Evolutionary conservation across 2,329 filamentous ascomycete species (phyloP).

Genomic region (Colletotrichum noveboracense): DNA sequence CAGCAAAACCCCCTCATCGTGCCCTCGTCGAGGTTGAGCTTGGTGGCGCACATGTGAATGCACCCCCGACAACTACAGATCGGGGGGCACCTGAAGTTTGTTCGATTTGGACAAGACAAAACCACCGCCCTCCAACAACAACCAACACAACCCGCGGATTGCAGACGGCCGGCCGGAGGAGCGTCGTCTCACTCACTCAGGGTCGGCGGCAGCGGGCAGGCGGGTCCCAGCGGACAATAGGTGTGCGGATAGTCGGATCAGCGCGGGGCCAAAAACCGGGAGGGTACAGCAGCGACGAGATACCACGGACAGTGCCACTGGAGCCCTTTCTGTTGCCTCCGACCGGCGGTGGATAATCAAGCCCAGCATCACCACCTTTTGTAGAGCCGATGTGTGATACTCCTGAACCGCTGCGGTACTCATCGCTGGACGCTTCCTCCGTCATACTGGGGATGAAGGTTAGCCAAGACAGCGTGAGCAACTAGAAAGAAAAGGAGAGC

Average conservation of each 20-base stretch:
- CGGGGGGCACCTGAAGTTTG: background rate
- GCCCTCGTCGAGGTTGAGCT: background rate
- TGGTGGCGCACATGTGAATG: background rate
- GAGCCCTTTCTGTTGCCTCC: background rate
- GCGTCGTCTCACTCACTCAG: background rate
- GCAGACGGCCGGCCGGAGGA: background rate
- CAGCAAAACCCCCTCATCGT: background rate
- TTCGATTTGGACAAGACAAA: background rate
- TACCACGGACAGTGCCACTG: background rate
- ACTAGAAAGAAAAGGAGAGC: background rate
- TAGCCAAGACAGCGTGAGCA: background rate
- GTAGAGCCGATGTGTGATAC: background rate
- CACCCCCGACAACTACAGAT: background rate
- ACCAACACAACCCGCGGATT: background rate
- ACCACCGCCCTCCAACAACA: background rate
- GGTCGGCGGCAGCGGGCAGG: background rate
- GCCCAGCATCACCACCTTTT: background rate
- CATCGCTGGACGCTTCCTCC: background rate
- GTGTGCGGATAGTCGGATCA: slow-evolving; percentile 1
- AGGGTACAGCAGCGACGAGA: background rate
- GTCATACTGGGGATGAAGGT: background rate
- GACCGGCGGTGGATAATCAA: background rate
- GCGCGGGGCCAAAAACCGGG: background rate
- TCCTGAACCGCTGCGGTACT: background rate
- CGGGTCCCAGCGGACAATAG: background rate